Evolutionary conservation across 75 land plant genomes (phyloP).

Genomic region (Chamaecyparis obtusa): DNA sequence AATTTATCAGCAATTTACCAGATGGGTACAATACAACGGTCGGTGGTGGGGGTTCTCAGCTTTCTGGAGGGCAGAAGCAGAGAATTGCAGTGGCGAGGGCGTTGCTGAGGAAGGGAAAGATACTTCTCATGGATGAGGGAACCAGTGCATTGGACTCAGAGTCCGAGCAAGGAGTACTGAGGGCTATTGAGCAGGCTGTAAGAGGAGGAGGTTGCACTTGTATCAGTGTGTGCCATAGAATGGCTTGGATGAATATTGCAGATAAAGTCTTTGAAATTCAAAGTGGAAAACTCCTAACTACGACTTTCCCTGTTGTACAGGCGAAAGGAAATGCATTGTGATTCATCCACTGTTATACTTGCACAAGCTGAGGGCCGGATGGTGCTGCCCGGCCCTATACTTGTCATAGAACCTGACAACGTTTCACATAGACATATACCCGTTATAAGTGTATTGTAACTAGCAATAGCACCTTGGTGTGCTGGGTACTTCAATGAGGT

Average conservation of each 20-base stretch:
- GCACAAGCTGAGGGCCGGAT: no score
- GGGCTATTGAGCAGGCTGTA: not conserved
- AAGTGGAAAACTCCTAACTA: not conserved
- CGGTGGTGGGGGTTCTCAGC: not conserved
- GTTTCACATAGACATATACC: no score
- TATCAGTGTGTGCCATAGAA: not conserved
- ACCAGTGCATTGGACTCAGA: not conserved
- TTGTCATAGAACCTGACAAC: no score
- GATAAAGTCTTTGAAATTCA: not conserved
- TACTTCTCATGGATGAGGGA: not conserved
- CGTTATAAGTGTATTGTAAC: no score
- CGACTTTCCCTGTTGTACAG: not conserved
- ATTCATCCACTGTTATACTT: no score
- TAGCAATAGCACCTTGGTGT: no score
- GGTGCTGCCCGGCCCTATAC: no score
- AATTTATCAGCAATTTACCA: constrained; percentile 20
- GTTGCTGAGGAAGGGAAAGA: not conserved
- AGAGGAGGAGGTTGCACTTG: not conserved
- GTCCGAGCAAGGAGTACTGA: not conserved
- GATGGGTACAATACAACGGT: constrained; percentile 27
- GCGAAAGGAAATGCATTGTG: not conserved
- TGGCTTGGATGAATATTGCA: not conserved
- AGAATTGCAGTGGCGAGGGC: not conserved
- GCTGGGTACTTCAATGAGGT: no score
- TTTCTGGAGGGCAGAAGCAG: not conserved